Percentiles rank a stretch among this genome's conserved stretches.
phyloP scores from a whole-genome alignment of 352 stramenopile genomes.

The Phytophthora cactorum region DNA sequence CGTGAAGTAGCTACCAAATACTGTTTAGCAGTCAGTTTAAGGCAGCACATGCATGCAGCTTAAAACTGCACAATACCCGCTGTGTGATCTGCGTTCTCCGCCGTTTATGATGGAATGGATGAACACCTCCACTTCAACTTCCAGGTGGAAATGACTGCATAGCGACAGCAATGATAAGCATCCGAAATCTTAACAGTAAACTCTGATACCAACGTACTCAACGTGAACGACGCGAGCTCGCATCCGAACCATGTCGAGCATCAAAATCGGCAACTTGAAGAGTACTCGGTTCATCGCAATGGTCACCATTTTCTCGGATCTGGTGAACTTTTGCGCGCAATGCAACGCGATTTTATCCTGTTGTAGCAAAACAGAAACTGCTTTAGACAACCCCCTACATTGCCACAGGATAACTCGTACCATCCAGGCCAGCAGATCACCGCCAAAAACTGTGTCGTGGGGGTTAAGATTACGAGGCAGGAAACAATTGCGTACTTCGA shows the following conservation, averaged over 20 bases:
- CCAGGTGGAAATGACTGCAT: constrained; percentile 41
- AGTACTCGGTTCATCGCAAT: constrained; percentile 71
- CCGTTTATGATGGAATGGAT: constrained; percentile 30
- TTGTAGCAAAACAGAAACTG: neutral
- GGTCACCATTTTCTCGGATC: constrained; percentile 68
- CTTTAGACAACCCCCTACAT: neutral
- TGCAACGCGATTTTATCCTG: constrained; percentile 62
- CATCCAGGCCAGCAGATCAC: constrained; percentile 60
- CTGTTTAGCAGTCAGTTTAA: neutral
- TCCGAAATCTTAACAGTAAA: neutral
- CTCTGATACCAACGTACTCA: constrained; percentile 5
- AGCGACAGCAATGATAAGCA: neutral
- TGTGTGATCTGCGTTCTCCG: constrained; percentile 45
- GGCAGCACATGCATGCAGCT: neutral
- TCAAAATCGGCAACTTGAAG: constrained; percentile 63
- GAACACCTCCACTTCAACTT: constrained; percentile 62
- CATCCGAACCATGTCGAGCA: constrained; percentile 56
- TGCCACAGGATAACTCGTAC: constrained; percentile 19
- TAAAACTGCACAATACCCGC: constrained; percentile 25
- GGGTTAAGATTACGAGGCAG: constrained; percentile 62
- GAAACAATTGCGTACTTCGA: constrained; percentile 68
- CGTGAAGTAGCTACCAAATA: constrained; percentile 40
- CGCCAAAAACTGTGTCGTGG: constrained; percentile 65
- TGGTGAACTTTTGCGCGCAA: constrained; percentile 66
- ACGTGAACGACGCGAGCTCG: constrained; percentile 60